Percentiles rank a stretch among this genome's conserved stretches.
Conservation (phyloP, 345 rosid genomes). For the Alliaria petiolata region DNA sequence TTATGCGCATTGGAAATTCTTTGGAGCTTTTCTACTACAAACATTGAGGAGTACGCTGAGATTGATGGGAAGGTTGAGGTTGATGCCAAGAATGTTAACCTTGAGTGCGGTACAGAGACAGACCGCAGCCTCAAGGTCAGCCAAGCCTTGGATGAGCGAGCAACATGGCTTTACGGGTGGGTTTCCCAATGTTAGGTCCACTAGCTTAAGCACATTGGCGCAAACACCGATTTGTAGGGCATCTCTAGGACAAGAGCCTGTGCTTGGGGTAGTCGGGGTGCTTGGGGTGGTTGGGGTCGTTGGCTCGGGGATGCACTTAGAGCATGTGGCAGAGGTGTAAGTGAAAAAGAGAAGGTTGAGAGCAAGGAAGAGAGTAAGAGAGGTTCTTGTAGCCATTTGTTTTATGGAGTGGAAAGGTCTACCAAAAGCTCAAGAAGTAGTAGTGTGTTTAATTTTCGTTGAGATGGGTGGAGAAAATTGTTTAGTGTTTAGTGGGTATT, state of each 20-base stretch:
- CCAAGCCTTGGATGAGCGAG: slow-evolving; percentile 37
- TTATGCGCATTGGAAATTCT: slow-evolving; percentile 34
- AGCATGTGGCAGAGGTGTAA: slow-evolving; percentile 44
- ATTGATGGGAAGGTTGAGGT: slow-evolving; percentile 38
- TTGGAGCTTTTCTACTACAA: slow-evolving; percentile 28
- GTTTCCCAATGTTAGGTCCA: slow-evolving; percentile 31
- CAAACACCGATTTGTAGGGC: slow-evolving; percentile 38
- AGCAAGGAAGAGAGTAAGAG: slow-evolving; percentile 48
- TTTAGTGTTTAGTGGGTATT: slow-evolving; percentile 11
- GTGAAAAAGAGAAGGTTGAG: slow-evolving; percentile 51
- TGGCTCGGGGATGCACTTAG: slow-evolving; percentile 33
- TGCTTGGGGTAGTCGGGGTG: neutral
- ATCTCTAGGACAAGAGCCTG: slow-evolving; percentile 36
- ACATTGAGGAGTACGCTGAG: slow-evolving; percentile 42
- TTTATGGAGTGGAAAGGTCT: neutral
- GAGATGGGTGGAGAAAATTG: slow-evolving; percentile 13
- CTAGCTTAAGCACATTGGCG: slow-evolving; percentile 32
- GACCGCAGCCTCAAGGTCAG: slow-evolving; percentile 46
- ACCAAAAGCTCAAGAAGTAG: neutral
- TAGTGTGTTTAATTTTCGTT: neutral
- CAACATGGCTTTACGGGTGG: slow-evolving; percentile 45
- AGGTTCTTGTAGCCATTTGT: slow-evolving; percentile 45
- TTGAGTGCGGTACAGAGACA: slow-evolving; percentile 50
- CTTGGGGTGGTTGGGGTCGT: neutral
- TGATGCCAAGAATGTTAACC: slow-evolving; percentile 42